Base-by-base conservation (phyloP, 2,329 filamentous ascomycete species). In the Calonectria pauciramosa region DNA sequence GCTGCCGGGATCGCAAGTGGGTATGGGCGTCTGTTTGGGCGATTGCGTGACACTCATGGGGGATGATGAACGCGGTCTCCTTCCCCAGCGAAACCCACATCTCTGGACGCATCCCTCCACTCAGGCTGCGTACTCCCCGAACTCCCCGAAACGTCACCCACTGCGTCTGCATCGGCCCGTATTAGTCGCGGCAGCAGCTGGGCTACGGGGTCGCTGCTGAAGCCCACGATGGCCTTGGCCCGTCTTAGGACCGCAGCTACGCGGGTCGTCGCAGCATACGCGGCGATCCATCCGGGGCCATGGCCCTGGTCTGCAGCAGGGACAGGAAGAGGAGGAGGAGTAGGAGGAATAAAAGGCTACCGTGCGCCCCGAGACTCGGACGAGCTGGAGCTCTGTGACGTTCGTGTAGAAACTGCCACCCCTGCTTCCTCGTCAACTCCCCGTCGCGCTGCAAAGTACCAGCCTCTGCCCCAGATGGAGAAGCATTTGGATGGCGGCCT, bases 401-500 rank as follows among this genome's bases (percentile, higher is more conserved):
- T 49, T 28, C 52, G 71, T 36, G 16, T 23, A 2, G 10, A n/a
- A 30, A 52, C 30, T 32, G 8, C 56, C 23, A 32, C 56, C 23
- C 20, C 66, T 5, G 18, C 14, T 18, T 28, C 14, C 28, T 28
- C 30, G 26, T 67, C 47, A 23, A 59, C 34, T 30, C 54, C 41
- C 23, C n/a, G 59, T 41, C 66, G 47, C 26, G 38, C 30, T 32
- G 30, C 30, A 16, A 64, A n/a, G 34, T 72, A 69, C 28, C 68
- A 69, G 49, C 64, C n/a, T 65, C 41, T 66, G 38, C 70, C 49
- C 38, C 54, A 63, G 49, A 79, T 79, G 78, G 76, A 79, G 20
- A 79, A 76, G 63, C 56, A 65, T 5, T 54, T 73, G 38, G 75
- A 76, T 7, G 36, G 23, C 3, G 70, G 41, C 34, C 56, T 67